These are phyloP conservation scores for Colletotrichum sansevieriae DNA, from an alignment of 2,329 filamentous ascomycete species.

Conservation along the genomic window DNA sequence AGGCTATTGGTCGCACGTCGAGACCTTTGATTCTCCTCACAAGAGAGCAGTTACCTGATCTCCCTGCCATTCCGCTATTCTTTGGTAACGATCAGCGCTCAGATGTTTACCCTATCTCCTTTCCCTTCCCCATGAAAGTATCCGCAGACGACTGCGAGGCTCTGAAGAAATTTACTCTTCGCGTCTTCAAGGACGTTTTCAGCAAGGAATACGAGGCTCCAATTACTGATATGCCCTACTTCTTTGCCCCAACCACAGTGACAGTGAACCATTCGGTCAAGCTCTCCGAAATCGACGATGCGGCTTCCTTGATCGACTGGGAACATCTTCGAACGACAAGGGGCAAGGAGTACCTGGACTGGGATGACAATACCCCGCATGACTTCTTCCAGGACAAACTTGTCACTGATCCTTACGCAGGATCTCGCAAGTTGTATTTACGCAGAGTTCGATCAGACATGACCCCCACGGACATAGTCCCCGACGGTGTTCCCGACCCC, in stretches of 20 bases:
- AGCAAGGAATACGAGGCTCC: slow-evolving; percentile 84
- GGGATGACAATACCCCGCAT: slow-evolving; percentile 58
- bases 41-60: slow-evolving; percentile 70
- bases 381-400: slow-evolving; percentile 67
- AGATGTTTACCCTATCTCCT: slow-evolving; percentile 62
- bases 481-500: slow-evolving; percentile 64
- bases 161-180: slow-evolving; percentile 80
- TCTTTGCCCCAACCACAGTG: slow-evolving; percentile 73
- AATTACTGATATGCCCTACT: slow-evolving; percentile 80
- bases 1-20: slow-evolving; percentile 69
- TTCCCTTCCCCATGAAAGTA: slow-evolving; percentile 59
- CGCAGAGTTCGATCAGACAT: slow-evolving; percentile 67
- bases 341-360: slow-evolving; percentile 51
- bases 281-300: slow-evolving; percentile 43
- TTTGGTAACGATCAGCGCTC: slow-evolving; percentile 75
- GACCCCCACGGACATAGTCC: slow-evolving; percentile 75
- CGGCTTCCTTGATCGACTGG: slow-evolving; percentile 69
- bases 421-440: slow-evolving; percentile 72
- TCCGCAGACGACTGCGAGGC: slow-evolving; percentile 59
- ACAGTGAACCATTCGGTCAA: slow-evolving; percentile 43
- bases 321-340: slow-evolving; percentile 59
- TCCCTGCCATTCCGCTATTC: slow-evolving; percentile 80
- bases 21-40: slow-evolving; percentile 79
- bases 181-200: slow-evolving; percentile 86
- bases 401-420: slow-evolving; percentile 70